phyloP scores from a whole-genome alignment of 306 rosid species.

The Morella rubra region DNA sequence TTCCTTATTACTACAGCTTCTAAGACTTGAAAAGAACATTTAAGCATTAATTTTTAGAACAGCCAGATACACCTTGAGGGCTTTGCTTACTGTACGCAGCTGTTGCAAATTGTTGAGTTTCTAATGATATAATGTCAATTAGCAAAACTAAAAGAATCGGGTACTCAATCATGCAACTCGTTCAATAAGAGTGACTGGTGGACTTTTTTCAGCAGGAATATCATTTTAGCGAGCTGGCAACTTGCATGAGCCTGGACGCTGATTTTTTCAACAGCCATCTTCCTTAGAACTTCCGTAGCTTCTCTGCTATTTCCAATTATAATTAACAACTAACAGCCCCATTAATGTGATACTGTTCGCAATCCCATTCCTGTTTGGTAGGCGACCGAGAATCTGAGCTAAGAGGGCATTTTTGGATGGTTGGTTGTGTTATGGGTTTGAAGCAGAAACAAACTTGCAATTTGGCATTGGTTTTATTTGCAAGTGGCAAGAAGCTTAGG shows the following conservation, averaged over 20 bases:
- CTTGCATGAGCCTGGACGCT: background rate
- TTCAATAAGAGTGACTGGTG: background rate
- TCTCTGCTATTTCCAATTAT: background rate
- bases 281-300: background rate
- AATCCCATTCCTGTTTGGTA: background rate
- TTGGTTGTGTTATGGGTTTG: background rate
- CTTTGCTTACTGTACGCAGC: no score
- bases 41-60: no score
- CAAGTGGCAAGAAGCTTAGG: conserved; percentile 20
- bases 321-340: background rate
- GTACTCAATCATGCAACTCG: background rate
- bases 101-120: no score
- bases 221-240: background rate
- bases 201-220: conserved; percentile 2
- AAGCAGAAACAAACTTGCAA: background rate
- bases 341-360: background rate
- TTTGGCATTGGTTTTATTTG: background rate
- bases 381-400: background rate
- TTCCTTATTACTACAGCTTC: background rate
- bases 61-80: no score
- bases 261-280: background rate
- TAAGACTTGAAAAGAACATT: background rate
- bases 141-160: background rate
- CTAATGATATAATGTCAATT: no score
- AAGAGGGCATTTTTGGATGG: background rate